Evolutionary conservation across 306 rosid species (phyloP).

Genomic region (Fragaria iinumae): DNA sequence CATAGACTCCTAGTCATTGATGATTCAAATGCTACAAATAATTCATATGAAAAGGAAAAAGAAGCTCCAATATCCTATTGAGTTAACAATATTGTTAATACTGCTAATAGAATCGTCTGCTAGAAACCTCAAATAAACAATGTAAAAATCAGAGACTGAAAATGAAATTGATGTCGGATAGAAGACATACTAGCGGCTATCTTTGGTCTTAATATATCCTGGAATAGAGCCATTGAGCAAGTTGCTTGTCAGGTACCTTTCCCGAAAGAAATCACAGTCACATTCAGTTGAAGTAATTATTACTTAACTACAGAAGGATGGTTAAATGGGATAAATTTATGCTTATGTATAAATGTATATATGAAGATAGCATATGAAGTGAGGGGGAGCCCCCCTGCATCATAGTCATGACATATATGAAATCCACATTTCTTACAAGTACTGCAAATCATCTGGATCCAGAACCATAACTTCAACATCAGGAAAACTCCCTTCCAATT

Average conservation of each 20-base stretch:
- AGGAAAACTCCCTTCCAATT: slow-evolving; percentile 9
- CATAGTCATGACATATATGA: background rate
- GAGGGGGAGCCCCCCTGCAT: too few species aligned
- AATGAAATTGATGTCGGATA: background rate
- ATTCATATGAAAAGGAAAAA: background rate
- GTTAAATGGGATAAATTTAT: background rate
- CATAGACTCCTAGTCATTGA: background rate
- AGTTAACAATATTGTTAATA: too few species aligned
- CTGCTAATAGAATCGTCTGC: too few species aligned
- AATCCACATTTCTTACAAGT: slow-evolving; percentile 20
- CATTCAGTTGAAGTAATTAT: background rate
- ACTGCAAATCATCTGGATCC: background rate
- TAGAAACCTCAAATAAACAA: too few species aligned
- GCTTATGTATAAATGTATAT: background rate
- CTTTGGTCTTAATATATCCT: background rate
- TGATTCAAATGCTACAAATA: background rate
- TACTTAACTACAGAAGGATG: background rate
- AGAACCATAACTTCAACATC: background rate
- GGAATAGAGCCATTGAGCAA: slow-evolving; percentile 15
- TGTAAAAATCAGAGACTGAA: background rate
- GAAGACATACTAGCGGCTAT: background rate
- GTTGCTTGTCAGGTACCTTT: slow-evolving; percentile 20
- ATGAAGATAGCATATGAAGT: background rate
- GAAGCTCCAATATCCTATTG: too few species aligned
- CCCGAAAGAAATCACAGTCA: background rate